Base-by-base conservation (phyloP, 1,284 basidiomycete genomes). In the Wolfiporia cocos region DNA sequence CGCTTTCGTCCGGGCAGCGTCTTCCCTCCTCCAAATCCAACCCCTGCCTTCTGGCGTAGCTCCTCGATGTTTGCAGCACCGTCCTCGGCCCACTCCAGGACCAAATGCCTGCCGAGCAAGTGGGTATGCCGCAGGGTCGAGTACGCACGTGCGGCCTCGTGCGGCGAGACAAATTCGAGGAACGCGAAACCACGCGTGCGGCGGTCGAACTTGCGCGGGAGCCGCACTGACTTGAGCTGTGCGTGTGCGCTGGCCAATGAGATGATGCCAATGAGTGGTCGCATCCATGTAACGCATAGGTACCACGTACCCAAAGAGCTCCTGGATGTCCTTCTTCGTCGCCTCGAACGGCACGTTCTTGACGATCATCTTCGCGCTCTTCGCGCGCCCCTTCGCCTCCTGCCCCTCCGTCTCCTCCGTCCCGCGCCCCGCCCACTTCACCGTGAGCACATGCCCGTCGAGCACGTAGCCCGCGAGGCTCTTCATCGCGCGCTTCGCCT, bases 331-430 rank as follows among this genome's bases (percentile, higher is more conserved):
- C 67, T 89, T 92, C 71, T 91, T 92, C 33, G 85, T 89, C 36
- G 87, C 90, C 66, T 99, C 95, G 68, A 99, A 99, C 17, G 95
- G 93, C 48, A 98, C 73, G 59, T 99, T 99, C 76, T 98, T 99
- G 55, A 98, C 89, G 36, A 98, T 78, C 71, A 98, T 81, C 75
- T 94, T 93, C 49, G 90, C 88, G 47, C 84, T 82, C 55, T 70
- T 73, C 40, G 56, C 63, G 24, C 57, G 66, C n/a, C 56, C 61
- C 46, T 58, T 61, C 49, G 63, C 52, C 49, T 71, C 63, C 62
- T 76, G 66, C 35, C 63, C 60, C n/a, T 61, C 62, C 31, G 69
- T 69, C 41, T 82, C 82, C 42, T 89, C 89, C 12, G 68, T 69
- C 0, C 92, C 92, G 4, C 93, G 76, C 19, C 90, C 87, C 1